Conservation (phyloP, 306 rosid genomes). For the Glycine soja region DNA sequence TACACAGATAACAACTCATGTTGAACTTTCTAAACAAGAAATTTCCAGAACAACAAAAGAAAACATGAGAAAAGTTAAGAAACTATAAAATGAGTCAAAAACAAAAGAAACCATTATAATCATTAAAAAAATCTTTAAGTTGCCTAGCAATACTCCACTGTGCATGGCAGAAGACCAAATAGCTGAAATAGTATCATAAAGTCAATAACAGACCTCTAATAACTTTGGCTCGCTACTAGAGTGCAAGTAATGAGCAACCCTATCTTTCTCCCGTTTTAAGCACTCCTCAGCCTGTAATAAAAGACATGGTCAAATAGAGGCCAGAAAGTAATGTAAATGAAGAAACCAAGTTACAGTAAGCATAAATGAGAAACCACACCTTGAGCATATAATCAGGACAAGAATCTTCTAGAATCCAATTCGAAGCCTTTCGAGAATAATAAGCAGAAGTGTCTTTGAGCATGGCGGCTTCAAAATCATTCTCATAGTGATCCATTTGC, state of each 20-base stretch:
- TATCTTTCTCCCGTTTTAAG: conserved; percentile 68
- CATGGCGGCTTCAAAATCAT: conserved; percentile 80
- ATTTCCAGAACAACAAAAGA: conserved; percentile 32
- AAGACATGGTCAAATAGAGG: conserved; percentile 31
- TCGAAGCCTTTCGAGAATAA: conserved; percentile 89
- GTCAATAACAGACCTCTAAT: conserved; percentile 60
- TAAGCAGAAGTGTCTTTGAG: conserved; percentile 78
- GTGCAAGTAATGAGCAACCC: conserved; percentile 66
- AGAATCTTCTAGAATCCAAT: conserved; percentile 83
- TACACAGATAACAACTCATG: conserved; percentile 77
- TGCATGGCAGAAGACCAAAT: conserved; percentile 34
- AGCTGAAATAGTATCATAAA: conserved; percentile 30
- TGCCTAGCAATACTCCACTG: conserved; percentile 37
- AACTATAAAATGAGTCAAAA: conserved; percentile 16
- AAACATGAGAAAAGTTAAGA: conserved; percentile 43
- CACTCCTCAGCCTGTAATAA: conserved; percentile 67
- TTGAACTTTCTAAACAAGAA: conserved; percentile 75
- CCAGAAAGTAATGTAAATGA: conserved; percentile 32
- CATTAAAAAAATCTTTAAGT: conserved; percentile 8
- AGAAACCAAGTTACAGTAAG: conserved; percentile 37
- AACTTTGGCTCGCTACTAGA: conserved; percentile 65
- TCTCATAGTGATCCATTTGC: conserved; percentile 75
- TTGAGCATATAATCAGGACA: conserved; percentile 93
- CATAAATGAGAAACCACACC: conserved; percentile 46
- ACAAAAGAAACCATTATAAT: conserved; percentile 19